Percentiles rank a stretch among this genome's conserved stretches.
These are phyloP conservation scores for Polygonum aviculare DNA, from an alignment of 148 eudicot species.

Conservation along the genomic window DNA sequence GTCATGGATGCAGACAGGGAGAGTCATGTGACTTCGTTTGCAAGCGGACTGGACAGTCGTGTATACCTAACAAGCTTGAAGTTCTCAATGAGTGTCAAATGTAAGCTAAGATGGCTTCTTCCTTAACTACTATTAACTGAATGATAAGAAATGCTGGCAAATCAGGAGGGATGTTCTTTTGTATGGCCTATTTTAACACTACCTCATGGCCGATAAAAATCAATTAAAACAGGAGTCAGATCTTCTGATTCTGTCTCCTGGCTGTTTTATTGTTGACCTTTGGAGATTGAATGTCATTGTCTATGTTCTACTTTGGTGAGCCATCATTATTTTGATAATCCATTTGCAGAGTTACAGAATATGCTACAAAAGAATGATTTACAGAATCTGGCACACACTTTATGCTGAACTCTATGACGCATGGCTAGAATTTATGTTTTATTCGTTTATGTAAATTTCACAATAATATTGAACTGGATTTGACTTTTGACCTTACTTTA, in stretches of 20 bases:
- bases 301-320: neutral
- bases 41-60: slow-evolving; percentile 67
- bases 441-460: neutral
- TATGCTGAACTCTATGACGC: neutral
- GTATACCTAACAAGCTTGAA: slow-evolving; percentile 70
- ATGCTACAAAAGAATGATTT: neutral
- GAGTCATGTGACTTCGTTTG: slow-evolving; percentile 87
- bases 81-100: slow-evolving; percentile 76
- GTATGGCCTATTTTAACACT: neutral
- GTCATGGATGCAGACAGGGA: slow-evolving; percentile 52
- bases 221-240: neutral
- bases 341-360: no score
- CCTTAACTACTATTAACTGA: neutral
- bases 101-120: slow-evolving; percentile 37
- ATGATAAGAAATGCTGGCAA: neutral
- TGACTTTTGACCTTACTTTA: neutral
- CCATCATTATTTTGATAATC: neutral
- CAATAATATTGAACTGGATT: neutral
- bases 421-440: neutral
- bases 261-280: neutral
- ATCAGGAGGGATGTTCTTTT: neutral
- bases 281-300: neutral
- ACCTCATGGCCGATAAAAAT: neutral
- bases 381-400: neutral
- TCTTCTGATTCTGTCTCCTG: neutral